phyloP scores from a whole-genome alignment of 495 filamentous ascomycete species.

The Trichoderma erinaceum region DNA sequence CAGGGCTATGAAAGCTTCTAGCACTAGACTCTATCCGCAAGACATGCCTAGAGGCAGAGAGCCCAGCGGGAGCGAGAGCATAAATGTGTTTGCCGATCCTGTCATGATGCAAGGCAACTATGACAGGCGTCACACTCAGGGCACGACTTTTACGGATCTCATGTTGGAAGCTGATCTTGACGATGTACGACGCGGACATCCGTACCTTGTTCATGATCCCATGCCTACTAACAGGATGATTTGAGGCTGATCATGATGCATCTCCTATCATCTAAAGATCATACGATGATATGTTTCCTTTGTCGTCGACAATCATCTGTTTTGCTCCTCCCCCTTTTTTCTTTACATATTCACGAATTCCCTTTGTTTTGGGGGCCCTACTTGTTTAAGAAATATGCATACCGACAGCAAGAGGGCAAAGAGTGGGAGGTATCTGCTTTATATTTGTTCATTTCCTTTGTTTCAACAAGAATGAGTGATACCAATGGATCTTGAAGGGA shows the following conservation, averaged over 20 bases:
- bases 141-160: conserved; percentile 62
- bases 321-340: background rate
- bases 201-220: conserved; percentile 25
- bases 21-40: conserved; percentile 1
- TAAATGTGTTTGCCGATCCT: conserved; percentile 65
- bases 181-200: conserved; percentile 41
- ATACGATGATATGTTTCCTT: background rate
- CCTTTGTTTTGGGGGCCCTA: background rate
- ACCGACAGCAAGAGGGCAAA: background rate
- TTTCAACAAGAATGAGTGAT: conserved; percentile 6
- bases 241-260: background rate
- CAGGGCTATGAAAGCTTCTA: conserved; percentile 15
- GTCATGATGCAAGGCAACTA: conserved; percentile 26
- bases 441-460: background rate
- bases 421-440: background rate
- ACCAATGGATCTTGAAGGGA: background rate
- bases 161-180: conserved; percentile 49
- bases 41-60: conserved; percentile 37
- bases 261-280: background rate
- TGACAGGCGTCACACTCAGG: conserved; percentile 19
- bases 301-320: background rate
- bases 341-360: background rate
- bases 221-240: background rate
- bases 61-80: conserved; percentile 53
- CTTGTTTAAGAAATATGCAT: background rate